Base-by-base conservation (phyloP, 805 yeast genomes). In the Limtongia smithiae region DNA sequence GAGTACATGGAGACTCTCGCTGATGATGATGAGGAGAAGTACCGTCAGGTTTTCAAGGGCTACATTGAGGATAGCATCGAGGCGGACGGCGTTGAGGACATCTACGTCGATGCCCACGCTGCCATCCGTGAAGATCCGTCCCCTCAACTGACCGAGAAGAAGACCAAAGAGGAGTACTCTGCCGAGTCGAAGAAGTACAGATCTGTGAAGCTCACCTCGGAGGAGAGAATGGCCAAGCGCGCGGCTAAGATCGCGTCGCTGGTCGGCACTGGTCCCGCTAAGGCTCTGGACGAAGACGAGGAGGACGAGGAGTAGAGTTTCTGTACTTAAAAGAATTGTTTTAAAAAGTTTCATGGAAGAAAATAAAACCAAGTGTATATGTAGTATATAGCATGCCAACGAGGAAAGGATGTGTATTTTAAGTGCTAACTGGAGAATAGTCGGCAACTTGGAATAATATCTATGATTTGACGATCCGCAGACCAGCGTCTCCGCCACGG, bases 1-100 rank as follows among this genome's bases (percentile, higher is more conserved):
- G 97, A 93, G 82, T 93, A 93, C 93, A 93, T 93, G 96, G 98
- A 93, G 82, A 97, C 91, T 82, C 86, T 93, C 74, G 91, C 93
- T 75, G 98, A 93, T 71, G 98, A 91, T 75, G 98, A 91, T 85
- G 98, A 91, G 81, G 98, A 91, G 82, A 91, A 93, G 80, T 91
- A 82, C 96, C 82, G 83, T 76, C 81, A 86, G 71, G 81, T 91
- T 72, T 91, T 91, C 95, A 83, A 85, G 80, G 81, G 89, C 68
- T 93, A 93, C 91, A 74, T 93, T 65, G 96, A 83, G 66, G 97
- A 91, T 69, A 97, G 88, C 74, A 80, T 93, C 68, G 97, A 93
- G 74, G 93, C 97, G 66, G 98, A 93, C 69, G 86, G 84, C 64
- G 71, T 93, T 65, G 98, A 93, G 82, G 98, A 93, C 71, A 72